A percentile compares a stretch with the other conserved stretches of the same genome.
Conservation (phyloP, 768 basidiomycete species). For the Paxillus rubicundulus region DNA sequence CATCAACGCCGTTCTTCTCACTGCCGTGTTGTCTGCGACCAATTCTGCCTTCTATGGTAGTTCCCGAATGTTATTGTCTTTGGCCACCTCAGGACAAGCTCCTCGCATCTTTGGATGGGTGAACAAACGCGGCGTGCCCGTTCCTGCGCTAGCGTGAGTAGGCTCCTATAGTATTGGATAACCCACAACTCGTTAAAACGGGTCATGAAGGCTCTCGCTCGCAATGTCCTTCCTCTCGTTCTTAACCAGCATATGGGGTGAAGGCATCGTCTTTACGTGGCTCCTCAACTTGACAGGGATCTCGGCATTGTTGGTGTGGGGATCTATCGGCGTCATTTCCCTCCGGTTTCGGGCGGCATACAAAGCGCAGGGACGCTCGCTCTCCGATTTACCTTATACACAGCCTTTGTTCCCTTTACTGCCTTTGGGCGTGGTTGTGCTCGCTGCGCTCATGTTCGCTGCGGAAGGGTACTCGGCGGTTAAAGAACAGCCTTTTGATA, state of each 20-base stretch:
- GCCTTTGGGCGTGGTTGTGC: slow-evolving; percentile 47
- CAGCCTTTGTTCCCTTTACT: slow-evolving; percentile 57
- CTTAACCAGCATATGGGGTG: slow-evolving; percentile 57
- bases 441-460: slow-evolving; percentile 51
- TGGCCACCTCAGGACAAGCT: slow-evolving; percentile 66
- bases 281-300: slow-evolving; percentile 64
- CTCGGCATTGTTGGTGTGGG: slow-evolving; percentile 67
- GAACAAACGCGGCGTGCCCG: slow-evolving; percentile 61
- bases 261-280: slow-evolving; percentile 55
- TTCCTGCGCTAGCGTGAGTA: slow-evolving; percentile 51
- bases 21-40: slow-evolving; percentile 62
- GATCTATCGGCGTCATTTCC: slow-evolving; percentile 51
- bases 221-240: slow-evolving; percentile 50
- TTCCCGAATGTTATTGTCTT: slow-evolving; percentile 55
- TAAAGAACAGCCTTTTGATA: slow-evolving; percentile 41
- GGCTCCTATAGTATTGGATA: slow-evolving; percentile 15
- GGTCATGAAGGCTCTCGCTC: slow-evolving; percentile 41
- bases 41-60: slow-evolving; percentile 67
- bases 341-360: slow-evolving; percentile 66
- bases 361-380: slow-evolving; percentile 46
- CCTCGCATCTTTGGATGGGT: slow-evolving; percentile 64
- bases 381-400: slow-evolving; percentile 55
- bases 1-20: slow-evolving; percentile 65
- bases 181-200: slow-evolving; percentile 13
- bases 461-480: slow-evolving; percentile 55